phyloP scores from a whole-genome alignment of 164 flowering plant genomes.

The Sextonia rubra region DNA sequence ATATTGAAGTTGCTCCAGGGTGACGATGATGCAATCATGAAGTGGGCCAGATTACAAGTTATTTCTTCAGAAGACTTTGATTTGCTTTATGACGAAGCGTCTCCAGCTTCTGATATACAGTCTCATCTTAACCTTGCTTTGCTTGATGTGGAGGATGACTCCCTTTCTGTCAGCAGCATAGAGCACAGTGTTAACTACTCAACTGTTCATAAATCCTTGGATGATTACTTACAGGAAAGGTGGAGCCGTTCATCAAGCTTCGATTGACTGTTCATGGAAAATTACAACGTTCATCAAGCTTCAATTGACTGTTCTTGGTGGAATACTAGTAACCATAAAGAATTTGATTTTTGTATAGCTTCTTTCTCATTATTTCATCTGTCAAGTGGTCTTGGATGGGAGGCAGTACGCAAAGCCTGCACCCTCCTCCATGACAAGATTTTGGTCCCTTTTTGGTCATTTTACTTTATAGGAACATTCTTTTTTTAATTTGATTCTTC shows the following conservation, averaged over 20 bases:
- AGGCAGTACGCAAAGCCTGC: slow-evolving; percentile 41
- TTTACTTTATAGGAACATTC: background rate
- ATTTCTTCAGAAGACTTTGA: slow-evolving; percentile 45
- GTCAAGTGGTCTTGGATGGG: slow-evolving; percentile 52
- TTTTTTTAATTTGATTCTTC: background rate
- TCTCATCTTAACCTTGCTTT: slow-evolving; percentile 83
- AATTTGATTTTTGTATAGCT: slow-evolving; percentile 17
- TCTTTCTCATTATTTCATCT: slow-evolving; percentile 6
- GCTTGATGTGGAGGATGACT: slow-evolving; percentile 77
- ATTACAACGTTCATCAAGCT: slow-evolving; percentile 59
- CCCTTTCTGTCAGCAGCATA: slow-evolving; percentile 59
- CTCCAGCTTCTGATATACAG: slow-evolving; percentile 46
- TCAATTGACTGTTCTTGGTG: slow-evolving; percentile 34
- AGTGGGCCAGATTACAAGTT: slow-evolving; percentile 70
- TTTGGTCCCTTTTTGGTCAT: background rate
- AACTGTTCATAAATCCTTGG: slow-evolving; percentile 38
- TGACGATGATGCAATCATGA: slow-evolving; percentile 54
- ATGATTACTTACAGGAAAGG: slow-evolving; percentile 78
- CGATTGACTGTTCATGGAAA: slow-evolving; percentile 28
- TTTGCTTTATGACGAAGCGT: slow-evolving; percentile 42
- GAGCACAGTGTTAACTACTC: slow-evolving; percentile 36
- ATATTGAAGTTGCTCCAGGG: slow-evolving; percentile 84
- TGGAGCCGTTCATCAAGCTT: slow-evolving; percentile 93
- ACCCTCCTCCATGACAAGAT: slow-evolving; percentile 56
- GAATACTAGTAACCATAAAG: background rate